A percentile compares a stretch with the other conserved stretches of the same genome.
phyloP scores from a whole-genome alignment of 2,329 filamentous ascomycete genomes.

The Trematosphaeria pertusa region DNA sequence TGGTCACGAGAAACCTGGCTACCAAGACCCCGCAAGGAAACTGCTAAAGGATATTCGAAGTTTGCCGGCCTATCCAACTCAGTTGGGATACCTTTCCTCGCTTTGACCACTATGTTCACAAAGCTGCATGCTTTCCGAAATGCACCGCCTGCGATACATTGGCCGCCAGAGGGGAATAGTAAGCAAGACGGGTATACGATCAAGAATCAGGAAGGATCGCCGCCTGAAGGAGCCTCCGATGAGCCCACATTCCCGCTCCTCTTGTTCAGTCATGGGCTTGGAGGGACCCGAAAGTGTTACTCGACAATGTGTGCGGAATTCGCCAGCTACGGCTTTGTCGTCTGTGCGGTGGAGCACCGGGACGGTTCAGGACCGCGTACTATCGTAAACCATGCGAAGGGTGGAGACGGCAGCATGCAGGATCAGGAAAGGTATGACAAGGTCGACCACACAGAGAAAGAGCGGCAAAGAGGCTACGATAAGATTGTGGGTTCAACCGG shows the following conservation, averaged over 20 bases:
- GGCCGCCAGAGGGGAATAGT: conserved; percentile 55
- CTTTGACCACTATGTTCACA: conserved; percentile 66
- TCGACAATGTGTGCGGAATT: conserved; percentile 70
- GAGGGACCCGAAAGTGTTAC: conserved; percentile 68
- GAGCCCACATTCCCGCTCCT: conserved; percentile 66
- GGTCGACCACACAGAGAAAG: conserved; percentile 48
- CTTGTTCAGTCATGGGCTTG: conserved; percentile 71
- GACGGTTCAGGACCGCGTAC: conserved; percentile 69
- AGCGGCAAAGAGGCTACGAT: conserved; percentile 52
- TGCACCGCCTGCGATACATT: conserved; percentile 62
- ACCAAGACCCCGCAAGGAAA: conserved; percentile 62
- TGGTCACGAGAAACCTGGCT: conserved; percentile 68
- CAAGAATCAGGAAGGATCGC: conserved; percentile 51
- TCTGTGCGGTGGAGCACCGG: conserved; percentile 69
- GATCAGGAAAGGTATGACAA: conserved; percentile 34
- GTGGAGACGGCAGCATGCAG: conserved; percentile 27
- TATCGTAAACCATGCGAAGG: conserved; percentile 63
- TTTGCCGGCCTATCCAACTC: conserved; percentile 61
- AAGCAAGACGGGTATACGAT: conserved; percentile 48
- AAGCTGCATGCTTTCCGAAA: conserved; percentile 71
- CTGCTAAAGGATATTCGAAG: conserved; percentile 67
- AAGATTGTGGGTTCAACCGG: conserved; percentile 48
- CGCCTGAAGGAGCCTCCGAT: conserved; percentile 38
- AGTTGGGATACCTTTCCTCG: conserved; percentile 61
- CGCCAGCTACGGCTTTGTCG: conserved; percentile 70